Base-by-base conservation (phyloP, 352 stramenopile genomes). In the Lagenidium giganteum region DNA sequence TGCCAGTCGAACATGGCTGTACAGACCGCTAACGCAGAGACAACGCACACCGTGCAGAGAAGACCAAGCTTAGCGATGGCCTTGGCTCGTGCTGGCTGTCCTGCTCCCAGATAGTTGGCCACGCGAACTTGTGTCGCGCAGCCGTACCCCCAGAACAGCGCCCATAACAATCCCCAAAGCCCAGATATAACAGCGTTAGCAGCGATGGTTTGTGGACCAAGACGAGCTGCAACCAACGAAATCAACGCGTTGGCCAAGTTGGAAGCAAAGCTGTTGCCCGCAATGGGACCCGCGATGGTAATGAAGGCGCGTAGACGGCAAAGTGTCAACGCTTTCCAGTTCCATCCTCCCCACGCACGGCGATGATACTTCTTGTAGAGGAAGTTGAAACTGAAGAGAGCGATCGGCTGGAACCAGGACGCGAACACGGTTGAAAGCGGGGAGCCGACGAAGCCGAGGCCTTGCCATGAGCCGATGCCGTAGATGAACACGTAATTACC, bases 401-500 rank as follows among this genome's bases (percentile, higher is more conserved):
- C 63, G 13, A 61, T 54, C 3, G 76, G 79, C 45, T 91, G 79
- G 51, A 87, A 91, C 68, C 74, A 87, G 21, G 68, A 80, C 18
- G 79, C 75, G n/a, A 88, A 39, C 11, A 88, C 79, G 0, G 79
- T 91, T 14, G 79, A 78, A 8, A 87, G 63, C 24, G 79, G 75
- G n/a, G 79, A 87, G n/a, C 79, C 79, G 23, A 85, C 41, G 33
- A 87, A 92, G n/a, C 79, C 76, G 21, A 92, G 45, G 1, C 79
- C 76, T 1, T 30, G 9, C 65, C 63, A 85, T 9, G 57, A 47
- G 8, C 59, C 70, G 27, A 76, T 47, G 18, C 75, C 75, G 45
- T 88, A 81, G 39, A 92, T 87, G 54, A 87, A 70, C 4, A 87
- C 29, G 41, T 79, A 87, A 46, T 92, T 92, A 34, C 61, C 70